phyloP scores from a whole-genome alignment of 1,284 basidiomycete genomes.

The Leccinum ponderosum region DNA sequence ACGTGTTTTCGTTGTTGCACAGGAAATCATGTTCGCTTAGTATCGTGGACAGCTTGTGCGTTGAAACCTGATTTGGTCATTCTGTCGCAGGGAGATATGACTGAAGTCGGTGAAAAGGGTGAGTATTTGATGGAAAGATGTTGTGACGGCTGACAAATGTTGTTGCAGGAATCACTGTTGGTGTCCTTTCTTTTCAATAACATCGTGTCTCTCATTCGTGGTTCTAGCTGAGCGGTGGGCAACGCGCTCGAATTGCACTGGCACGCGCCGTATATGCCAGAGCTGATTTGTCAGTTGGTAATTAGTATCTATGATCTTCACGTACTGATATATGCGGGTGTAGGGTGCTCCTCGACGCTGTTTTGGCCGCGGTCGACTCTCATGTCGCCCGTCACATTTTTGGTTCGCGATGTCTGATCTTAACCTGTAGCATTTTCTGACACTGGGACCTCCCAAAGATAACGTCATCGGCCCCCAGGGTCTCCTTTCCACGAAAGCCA shows the following conservation, averaged over 20 bases:
- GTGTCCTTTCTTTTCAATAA: constrained; percentile 1
- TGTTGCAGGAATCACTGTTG: constrained; percentile 30
- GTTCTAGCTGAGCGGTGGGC: constrained; percentile 51
- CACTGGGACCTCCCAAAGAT: constrained; percentile 45
- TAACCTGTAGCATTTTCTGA: not conserved
- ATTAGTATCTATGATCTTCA: not conserved
- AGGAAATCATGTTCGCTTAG: not conserved
- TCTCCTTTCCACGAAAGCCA: constrained; percentile 81
- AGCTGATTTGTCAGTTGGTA: constrained; percentile 47
- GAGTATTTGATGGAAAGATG: not conserved
- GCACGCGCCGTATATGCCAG: constrained; percentile 52
- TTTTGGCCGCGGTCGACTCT: constrained; percentile 63
- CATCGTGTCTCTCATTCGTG: not conserved
- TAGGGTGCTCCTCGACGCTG: constrained; percentile 36
- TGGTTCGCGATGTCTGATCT: constrained; percentile 38
- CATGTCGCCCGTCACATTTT: constrained; percentile 72
- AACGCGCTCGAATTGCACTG: constrained; percentile 60
- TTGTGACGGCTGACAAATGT: constrained; percentile 37
- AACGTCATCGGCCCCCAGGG: constrained; percentile 90
- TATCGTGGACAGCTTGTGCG: constrained; percentile 70
- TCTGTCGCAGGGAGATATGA: constrained; percentile 70
- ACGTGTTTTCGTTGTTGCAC: not conserved
- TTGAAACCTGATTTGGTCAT: constrained; percentile 79
- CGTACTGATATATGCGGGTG: not conserved
- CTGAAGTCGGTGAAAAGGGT: constrained; percentile 69